A percentile compares a stretch with the other conserved stretches of the same genome.
These are phyloP conservation scores for Pythium phragmitis DNA, from an alignment of 352 stramenopile genomes.

Conservation along the genomic window DNA sequence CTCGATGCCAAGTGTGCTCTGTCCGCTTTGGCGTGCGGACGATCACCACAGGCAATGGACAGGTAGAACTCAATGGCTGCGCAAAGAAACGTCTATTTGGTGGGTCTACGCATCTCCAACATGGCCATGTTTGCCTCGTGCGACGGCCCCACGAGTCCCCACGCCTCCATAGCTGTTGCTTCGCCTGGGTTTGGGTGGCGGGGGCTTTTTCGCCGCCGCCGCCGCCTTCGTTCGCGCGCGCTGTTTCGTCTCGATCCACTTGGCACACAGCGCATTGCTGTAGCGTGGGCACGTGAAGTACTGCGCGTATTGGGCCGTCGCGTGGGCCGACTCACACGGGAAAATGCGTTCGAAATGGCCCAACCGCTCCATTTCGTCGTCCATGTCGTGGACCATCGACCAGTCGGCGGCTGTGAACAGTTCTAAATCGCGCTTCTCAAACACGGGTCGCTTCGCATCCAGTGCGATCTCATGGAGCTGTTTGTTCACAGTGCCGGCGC, in stretches of 20 bases:
- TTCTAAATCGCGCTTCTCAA: conserved; percentile 52
- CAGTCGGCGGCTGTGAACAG: conserved; percentile 57
- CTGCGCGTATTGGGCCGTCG: conserved; percentile 31
- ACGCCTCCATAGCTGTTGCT: conserved; percentile 12
- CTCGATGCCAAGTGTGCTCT: no score
- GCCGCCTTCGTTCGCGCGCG: conserved; percentile 3
- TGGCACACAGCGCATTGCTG: conserved; percentile 53
- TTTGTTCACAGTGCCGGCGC: conserved; percentile 31
- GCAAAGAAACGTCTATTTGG: no score
- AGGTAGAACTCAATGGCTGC: no score
- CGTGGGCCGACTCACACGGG: conserved; percentile 28
- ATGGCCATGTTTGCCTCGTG: not conserved
- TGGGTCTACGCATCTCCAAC: not conserved
- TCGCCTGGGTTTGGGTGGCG: conserved; percentile 3
- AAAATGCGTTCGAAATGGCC: conserved; percentile 79
- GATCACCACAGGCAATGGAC: no score
- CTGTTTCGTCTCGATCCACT: conserved; percentile 53
- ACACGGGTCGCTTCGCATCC: conserved; percentile 36
- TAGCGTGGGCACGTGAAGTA: conserved; percentile 71
- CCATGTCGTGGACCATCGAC: conserved; percentile 60
- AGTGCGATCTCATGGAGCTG: conserved; percentile 61
- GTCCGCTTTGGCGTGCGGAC: no score
- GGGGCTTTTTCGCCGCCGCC: not conserved
- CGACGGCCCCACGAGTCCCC: not conserved
- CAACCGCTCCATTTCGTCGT: conserved; percentile 66